phyloP scores from a whole-genome alignment of 2,329 filamentous ascomycete genomes.

The Curvularia spicifera region DNA sequence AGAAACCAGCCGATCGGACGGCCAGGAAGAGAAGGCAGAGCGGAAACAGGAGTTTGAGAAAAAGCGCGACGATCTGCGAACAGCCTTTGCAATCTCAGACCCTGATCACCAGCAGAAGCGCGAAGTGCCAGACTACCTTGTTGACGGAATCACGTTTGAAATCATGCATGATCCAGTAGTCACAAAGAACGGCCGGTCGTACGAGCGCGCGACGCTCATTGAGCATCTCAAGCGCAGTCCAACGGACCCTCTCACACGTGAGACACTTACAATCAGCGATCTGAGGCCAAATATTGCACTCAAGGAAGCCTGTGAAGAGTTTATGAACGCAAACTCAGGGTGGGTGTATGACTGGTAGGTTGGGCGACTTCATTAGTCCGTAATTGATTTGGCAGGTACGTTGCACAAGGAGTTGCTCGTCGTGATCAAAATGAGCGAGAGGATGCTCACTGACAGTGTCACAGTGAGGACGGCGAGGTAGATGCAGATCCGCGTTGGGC shows the following conservation, averaged over 20 bases:
- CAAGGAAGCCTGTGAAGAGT: slow-evolving; percentile 83
- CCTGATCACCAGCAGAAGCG: slow-evolving; percentile 52
- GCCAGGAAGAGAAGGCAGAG: slow-evolving; percentile 56
- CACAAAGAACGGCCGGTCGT: slow-evolving; percentile 86
- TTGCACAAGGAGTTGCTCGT: not conserved
- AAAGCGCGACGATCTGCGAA: slow-evolving; percentile 54
- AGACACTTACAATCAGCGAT: slow-evolving; percentile 71
- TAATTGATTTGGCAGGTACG: slow-evolving; percentile 24
- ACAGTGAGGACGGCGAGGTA: slow-evolving; percentile 37
- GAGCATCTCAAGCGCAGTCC: slow-evolving; percentile 79
- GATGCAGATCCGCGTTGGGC: slow-evolving; percentile 39
- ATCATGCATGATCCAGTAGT: slow-evolving; percentile 74
- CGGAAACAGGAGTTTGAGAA: slow-evolving; percentile 50
- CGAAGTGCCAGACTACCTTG: slow-evolving; percentile 75
- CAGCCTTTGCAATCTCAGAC: slow-evolving; percentile 56
- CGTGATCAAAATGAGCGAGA: not conserved
- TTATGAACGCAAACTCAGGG: slow-evolving; percentile 77
- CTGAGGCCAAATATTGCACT: slow-evolving; percentile 82
- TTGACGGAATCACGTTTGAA: slow-evolving; percentile 77
- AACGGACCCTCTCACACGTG: slow-evolving; percentile 84
- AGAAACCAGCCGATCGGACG: slow-evolving; percentile 54
- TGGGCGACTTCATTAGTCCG: slow-evolving; percentile 22
- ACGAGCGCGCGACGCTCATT: slow-evolving; percentile 83
- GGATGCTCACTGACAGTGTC: slow-evolving; percentile 25
- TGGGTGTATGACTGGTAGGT: slow-evolving; percentile 90